Conservation (phyloP, 2,329 filamentous ascomycete species). For the Triangularia verruculosa region DNA sequence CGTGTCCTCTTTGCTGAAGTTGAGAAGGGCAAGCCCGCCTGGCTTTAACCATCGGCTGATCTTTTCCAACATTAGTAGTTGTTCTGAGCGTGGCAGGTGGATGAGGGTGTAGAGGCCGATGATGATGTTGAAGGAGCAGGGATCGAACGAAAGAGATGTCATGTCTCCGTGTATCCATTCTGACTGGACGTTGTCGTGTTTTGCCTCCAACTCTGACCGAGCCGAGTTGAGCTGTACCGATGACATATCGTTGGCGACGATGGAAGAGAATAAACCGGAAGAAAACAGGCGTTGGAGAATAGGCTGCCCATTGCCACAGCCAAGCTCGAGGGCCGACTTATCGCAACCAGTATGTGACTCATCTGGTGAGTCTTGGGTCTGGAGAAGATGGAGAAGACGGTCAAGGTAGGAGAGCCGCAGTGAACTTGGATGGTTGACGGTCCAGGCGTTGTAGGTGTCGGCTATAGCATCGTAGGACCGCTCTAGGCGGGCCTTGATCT, state of each 20-base stretch:
- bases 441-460: constrained; percentile 41
- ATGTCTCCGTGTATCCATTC: constrained; percentile 39
- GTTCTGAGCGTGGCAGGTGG: constrained; percentile 52
- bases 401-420: constrained; percentile 36
- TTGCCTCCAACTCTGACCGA: constrained; percentile 26
- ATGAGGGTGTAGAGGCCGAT: constrained; percentile 54
- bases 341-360: neutral
- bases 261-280: constrained; percentile 18
- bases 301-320: constrained; percentile 41
- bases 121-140: constrained; percentile 44
- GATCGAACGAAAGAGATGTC: constrained; percentile 34
- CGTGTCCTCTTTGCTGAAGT: constrained; percentile 38
- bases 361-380: constrained; percentile 2
- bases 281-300: constrained; percentile 36
- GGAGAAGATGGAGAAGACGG: constrained; percentile 32
- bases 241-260: constrained; percentile 44
- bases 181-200: constrained; percentile 20
- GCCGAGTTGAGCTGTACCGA: constrained; percentile 37
- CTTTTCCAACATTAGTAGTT: constrained; percentile 43
- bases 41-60: constrained; percentile 49
- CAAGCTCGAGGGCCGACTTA: constrained; percentile 39
- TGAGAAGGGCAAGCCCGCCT: constrained; percentile 49
- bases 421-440: constrained; percentile 29
- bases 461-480: constrained; percentile 42
- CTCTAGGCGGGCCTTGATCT: constrained; percentile 40